Evolutionary conservation across 768 basidiomycete genomes (phyloP).

Genomic region (Paxillus rubicundulus): DNA sequence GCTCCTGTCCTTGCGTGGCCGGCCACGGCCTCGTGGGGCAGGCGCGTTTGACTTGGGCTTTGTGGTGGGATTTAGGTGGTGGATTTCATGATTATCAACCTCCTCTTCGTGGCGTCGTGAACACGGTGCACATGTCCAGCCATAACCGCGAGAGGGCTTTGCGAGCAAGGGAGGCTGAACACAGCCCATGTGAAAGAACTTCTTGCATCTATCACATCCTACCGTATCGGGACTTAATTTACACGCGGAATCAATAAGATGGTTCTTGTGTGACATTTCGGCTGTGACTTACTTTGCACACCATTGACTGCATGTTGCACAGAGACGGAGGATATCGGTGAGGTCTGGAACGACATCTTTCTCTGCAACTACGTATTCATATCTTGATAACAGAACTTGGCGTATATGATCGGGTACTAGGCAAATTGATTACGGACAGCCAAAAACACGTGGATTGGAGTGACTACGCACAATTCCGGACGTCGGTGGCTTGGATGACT

Average conservation of each 20-base stretch:
- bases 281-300: slow-evolving; percentile 68
- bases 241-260: slow-evolving; percentile 23
- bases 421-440: slow-evolving; percentile 10
- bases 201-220: slow-evolving; percentile 88
- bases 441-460: slow-evolving; percentile 21
- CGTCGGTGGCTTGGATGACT: slow-evolving; percentile 81
- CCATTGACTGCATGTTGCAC: slow-evolving; percentile 85
- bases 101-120: slow-evolving; percentile 84
- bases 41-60: slow-evolving; percentile 72
- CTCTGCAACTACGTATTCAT: slow-evolving; percentile 95
- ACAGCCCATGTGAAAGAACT: slow-evolving; percentile 92
- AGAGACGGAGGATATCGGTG: slow-evolving; percentile 81
- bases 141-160: slow-evolving; percentile 94
- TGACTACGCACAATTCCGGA: slow-evolving; percentile 75
- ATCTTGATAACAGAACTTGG: slow-evolving; percentile 71
- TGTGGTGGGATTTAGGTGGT: slow-evolving; percentile 51
- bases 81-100: slow-evolving; percentile 72
- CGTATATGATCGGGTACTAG: slow-evolving; percentile 82
- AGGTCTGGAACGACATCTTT: slow-evolving; percentile 90
- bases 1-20: slow-evolving; percentile 72
- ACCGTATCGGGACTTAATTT: slow-evolving; percentile 72
- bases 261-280: slow-evolving; percentile 10
- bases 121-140: slow-evolving; percentile 96
- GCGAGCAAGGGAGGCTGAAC: slow-evolving; percentile 86
- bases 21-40: slow-evolving; percentile 66